Conservation (phyloP, 257 asterid species). For the Solanum lignicaule region DNA sequence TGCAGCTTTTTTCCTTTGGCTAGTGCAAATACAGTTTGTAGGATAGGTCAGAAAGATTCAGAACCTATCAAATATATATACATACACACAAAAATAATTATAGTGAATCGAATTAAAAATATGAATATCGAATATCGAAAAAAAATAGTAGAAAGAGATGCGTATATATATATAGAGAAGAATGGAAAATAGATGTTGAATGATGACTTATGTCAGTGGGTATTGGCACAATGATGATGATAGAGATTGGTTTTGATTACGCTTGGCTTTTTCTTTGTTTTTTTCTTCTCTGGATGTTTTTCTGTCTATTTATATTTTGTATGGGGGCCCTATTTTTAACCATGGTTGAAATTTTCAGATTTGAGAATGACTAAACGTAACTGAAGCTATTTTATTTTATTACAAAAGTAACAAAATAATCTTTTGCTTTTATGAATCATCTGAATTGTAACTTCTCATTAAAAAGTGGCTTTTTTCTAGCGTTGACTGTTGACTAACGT, state of each 20-base stretch:
- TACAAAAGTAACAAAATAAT: not conserved
- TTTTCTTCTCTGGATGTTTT: not conserved
- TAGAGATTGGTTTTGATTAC: slow-evolving; percentile 42
- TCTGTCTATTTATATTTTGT: not conserved
- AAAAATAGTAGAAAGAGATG: too few species aligned
- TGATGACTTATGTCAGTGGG: slow-evolving; percentile 84
- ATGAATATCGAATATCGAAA: too few species aligned
- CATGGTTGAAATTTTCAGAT: not conserved
- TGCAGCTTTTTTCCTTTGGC: slow-evolving; percentile 42
- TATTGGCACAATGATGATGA: slow-evolving; percentile 82
- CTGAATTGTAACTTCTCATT: not conserved
- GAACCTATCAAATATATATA: slow-evolving; percentile 17
- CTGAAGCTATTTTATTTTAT: not conserved
- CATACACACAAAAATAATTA: not conserved
- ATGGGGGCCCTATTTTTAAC: not conserved
- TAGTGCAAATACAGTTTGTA: slow-evolving; percentile 21
- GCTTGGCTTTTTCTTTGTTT: slow-evolving; percentile 1
- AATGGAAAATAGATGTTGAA: slow-evolving; percentile 34
- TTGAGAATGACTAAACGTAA: not conserved
- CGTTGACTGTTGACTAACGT: slow-evolving; percentile 22
- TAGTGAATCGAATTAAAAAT: too few species aligned
- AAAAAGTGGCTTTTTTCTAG: slow-evolving; percentile 6
- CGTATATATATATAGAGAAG: not conserved
- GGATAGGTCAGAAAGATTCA: slow-evolving; percentile 9
- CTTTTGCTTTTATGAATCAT: not conserved